phyloP scores from a whole-genome alignment of 2,329 filamentous ascomycete genomes.

The Sclerotinia subarctica region DNA sequence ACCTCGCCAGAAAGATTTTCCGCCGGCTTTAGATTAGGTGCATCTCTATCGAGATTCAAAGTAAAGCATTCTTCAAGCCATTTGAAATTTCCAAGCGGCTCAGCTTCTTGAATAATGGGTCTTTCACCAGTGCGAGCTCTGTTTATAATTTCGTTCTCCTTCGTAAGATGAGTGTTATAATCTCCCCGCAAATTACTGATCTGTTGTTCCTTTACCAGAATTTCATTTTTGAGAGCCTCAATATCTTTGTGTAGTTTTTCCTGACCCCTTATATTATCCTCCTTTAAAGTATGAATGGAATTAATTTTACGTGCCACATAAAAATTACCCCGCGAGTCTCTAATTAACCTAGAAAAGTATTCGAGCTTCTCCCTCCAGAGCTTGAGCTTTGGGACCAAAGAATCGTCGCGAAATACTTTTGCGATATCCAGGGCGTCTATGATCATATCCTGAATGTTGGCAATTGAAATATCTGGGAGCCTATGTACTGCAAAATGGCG shows the following conservation, averaged over 20 bases:
- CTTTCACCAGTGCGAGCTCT: not conserved
- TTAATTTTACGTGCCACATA: not conserved
- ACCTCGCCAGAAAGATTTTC: not conserved
- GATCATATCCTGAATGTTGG: slow-evolving; percentile 19
- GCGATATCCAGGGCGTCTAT: slow-evolving; percentile 19
- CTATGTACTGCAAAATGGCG: slow-evolving; percentile 26
- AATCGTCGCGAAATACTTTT: slow-evolving; percentile 18
- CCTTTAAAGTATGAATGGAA: not conserved
- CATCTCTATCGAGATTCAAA: slow-evolving; percentile 4
- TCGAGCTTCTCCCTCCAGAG: slow-evolving; percentile 7
- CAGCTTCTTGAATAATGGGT: not conserved
- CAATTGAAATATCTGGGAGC: slow-evolving; percentile 19
- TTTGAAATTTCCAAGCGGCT: not conserved
- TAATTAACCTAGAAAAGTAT: not conserved
- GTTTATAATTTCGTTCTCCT: not conserved
- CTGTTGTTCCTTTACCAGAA: not conserved
- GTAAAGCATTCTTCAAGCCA: slow-evolving; percentile 4
- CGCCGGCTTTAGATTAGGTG: not conserved
- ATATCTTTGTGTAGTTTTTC: not conserved
- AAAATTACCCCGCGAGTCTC: not conserved
- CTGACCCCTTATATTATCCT: not conserved
- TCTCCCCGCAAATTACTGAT: not conserved
- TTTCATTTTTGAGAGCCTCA: not conserved
- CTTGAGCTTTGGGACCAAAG: not conserved
- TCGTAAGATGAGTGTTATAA: not conserved